Evolutionary conservation across 2,329 filamentous ascomycete species (phyloP).

Genomic region (Paraphoma chrysanthemicola): DNA sequence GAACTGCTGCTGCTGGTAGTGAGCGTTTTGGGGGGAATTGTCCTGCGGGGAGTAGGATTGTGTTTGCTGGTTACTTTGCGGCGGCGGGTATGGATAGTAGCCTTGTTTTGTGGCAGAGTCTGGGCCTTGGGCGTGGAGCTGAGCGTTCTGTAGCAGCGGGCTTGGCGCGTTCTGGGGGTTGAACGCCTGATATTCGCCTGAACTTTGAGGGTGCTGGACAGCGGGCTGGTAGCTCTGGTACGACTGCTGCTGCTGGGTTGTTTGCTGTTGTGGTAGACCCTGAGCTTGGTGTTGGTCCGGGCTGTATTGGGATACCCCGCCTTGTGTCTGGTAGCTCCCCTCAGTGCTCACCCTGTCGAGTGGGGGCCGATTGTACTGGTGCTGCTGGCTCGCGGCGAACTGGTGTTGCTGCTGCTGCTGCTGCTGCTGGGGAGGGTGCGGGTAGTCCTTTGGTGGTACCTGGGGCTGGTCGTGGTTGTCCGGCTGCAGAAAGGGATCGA

Average conservation of each 20-base stretch:
- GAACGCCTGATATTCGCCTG: slow-evolving; percentile 43
- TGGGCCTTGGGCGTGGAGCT: slow-evolving; percentile 38
- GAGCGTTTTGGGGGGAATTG: slow-evolving; percentile 28
- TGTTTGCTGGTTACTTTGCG: slow-evolving; percentile 28
- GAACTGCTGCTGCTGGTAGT: slow-evolving; percentile 38
- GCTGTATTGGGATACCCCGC: slow-evolving; percentile 50
- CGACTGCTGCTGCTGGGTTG: slow-evolving; percentile 23
- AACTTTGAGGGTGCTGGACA: slow-evolving; percentile 25
- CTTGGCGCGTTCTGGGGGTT: slow-evolving; percentile 39
- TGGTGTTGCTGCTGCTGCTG: slow-evolving; percentile 28
- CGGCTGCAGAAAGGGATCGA: slow-evolving; percentile 49
- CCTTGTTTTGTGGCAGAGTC: slow-evolving; percentile 34
- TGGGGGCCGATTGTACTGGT: slow-evolving; percentile 42
- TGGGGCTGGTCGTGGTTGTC: slow-evolving; percentile 36
- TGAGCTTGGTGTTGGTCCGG: slow-evolving; percentile 43
- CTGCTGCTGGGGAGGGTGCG: slow-evolving; percentile 35
- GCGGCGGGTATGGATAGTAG: slow-evolving; percentile 43
- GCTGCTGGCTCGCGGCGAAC: slow-evolving; percentile 38
- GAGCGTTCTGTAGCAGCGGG: slow-evolving; percentile 35
- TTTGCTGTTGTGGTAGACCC: slow-evolving; percentile 30
- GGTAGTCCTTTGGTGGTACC: slow-evolving; percentile 46
- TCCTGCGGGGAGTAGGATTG: slow-evolving; percentile 37
- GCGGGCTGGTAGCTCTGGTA: slow-evolving; percentile 43
- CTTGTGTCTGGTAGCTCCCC: slow-evolving; percentile 46
- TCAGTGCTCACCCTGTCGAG: slow-evolving; percentile 49